Percentiles rank a stretch among this genome's conserved stretches.
These are phyloP conservation scores for Taphrina flavorubra DNA, from an alignment of 1,139 yeast species.

Conservation along the genomic window DNA sequence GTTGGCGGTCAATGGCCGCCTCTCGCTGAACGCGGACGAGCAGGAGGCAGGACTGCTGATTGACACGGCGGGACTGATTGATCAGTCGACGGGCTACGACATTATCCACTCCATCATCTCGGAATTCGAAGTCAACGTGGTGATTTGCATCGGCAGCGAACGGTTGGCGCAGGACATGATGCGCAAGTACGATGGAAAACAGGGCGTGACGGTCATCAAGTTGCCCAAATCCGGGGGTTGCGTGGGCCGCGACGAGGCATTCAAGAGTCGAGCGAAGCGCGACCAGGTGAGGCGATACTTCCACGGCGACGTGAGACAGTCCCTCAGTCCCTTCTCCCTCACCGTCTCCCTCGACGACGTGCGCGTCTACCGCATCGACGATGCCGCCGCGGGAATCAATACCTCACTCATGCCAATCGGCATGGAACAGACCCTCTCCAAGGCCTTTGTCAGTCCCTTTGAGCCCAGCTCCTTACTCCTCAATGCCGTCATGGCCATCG, in stretches of 20 bases:
- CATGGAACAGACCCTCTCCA: constrained; percentile 47
- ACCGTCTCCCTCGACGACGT: constrained; percentile 61
- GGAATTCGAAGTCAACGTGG: constrained; percentile 60
- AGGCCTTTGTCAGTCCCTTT: constrained; percentile 51
- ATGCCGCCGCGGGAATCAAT: constrained; percentile 46
- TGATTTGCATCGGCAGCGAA: constrained; percentile 56
- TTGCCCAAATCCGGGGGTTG: constrained; percentile 75
- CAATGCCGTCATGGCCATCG: constrained; percentile 73
- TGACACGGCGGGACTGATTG: constrained; percentile 74
- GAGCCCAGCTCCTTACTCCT: constrained; percentile 67
- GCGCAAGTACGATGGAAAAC: constrained; percentile 59
- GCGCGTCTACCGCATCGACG: constrained; percentile 60
- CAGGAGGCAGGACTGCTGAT: constrained; percentile 68
- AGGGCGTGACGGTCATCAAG: constrained; percentile 60
- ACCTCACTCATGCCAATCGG: constrained; percentile 56
- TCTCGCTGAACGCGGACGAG: constrained; percentile 58
- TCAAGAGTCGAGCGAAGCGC: constrained; percentile 72
- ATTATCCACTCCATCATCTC: constrained; percentile 66
- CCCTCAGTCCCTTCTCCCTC: constrained; percentile 76
- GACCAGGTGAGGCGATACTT: constrained; percentile 83
- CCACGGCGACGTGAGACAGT: constrained; percentile 72
- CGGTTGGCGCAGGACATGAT: constrained; percentile 68
- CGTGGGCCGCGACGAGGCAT: constrained; percentile 75
- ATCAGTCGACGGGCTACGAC: constrained; percentile 56
- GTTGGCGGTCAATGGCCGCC: constrained; percentile 62